phyloP scores from a whole-genome alignment of 2,329 filamentous ascomycete genomes.

The Fusarium sp. region DNA sequence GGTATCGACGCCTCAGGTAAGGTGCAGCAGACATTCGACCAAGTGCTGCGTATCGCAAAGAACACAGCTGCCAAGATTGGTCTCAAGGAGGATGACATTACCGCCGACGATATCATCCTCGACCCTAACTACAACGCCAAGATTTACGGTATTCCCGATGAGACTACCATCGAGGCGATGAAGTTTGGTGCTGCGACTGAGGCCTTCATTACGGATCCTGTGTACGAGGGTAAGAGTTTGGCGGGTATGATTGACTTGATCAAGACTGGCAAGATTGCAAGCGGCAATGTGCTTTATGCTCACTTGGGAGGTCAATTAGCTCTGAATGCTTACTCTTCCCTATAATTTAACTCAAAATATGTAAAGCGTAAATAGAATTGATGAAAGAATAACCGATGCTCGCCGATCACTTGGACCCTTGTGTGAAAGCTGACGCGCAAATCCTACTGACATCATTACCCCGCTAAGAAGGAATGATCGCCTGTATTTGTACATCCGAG shows the following conservation, averaged over 20 bases:
- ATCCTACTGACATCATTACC: too few relatives aligned
- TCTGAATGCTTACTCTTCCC: conserved; percentile 74
- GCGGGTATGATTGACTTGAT: conserved; percentile 80
- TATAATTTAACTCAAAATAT: conserved; percentile 24
- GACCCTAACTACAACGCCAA: conserved; percentile 76
- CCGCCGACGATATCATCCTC: conserved; percentile 72
- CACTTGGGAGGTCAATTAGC: conserved; percentile 80
- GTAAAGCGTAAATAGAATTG: conserved; percentile 22
- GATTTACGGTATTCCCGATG: conserved; percentile 76
- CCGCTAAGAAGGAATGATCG: too few relatives aligned
- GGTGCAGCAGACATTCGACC: conserved; percentile 70
- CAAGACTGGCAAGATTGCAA: conserved; percentile 71
- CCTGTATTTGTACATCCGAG: too few relatives aligned
- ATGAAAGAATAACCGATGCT: background rate
- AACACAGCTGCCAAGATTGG: conserved; percentile 75
- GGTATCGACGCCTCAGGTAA: conserved; percentile 72
- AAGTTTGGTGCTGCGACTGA: conserved; percentile 77
- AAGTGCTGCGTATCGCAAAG: conserved; percentile 77
- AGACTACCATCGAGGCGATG: conserved; percentile 77
- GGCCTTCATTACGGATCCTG: conserved; percentile 81
- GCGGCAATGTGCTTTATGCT: conserved; percentile 79
- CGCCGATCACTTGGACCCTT: background rate
- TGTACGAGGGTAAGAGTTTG: conserved; percentile 83
- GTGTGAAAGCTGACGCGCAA: background rate
- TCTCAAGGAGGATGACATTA: conserved; percentile 71